Evolutionary conservation across 1,284 basidiomycete genomes (phyloP).

Genomic region (Boletellus deceptivus): DNA sequence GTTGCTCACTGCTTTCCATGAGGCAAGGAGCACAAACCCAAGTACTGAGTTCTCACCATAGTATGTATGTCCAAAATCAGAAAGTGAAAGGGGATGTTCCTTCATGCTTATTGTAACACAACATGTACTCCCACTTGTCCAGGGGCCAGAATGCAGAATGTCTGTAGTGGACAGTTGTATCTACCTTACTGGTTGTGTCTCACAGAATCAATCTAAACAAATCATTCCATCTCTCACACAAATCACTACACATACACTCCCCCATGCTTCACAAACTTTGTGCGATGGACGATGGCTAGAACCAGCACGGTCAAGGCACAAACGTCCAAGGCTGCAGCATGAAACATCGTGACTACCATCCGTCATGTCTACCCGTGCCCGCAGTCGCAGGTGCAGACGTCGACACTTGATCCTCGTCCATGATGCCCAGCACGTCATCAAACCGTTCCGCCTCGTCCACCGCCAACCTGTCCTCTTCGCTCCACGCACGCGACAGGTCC

Average conservation of each 20-base stretch:
- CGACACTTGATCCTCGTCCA: constrained; percentile 57
- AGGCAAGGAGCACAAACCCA: too few species aligned
- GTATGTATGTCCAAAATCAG: too few species aligned
- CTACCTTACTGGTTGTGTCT: too few species aligned
- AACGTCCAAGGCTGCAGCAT: background rate
- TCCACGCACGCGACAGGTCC: constrained; percentile 50
- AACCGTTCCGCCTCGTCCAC: constrained; percentile 67
- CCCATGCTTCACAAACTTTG: background rate
- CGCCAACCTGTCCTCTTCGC: constrained; percentile 42
- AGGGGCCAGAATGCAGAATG: too few species aligned
- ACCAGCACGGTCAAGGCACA: background rate
- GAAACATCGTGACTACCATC: constrained; percentile 8
- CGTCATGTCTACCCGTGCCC: background rate
- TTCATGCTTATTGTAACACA: too few species aligned
- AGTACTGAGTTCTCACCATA: too few species aligned
- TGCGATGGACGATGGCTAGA: background rate
- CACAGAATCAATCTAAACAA: background rate
- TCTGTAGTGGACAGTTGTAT: too few species aligned
- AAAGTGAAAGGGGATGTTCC: too few species aligned
- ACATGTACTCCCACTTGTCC: too few species aligned
- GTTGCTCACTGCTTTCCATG: too few species aligned
- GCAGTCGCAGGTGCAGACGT: constrained; percentile 3
- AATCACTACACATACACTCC: background rate
- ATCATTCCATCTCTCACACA: background rate
- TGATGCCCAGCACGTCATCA: constrained; percentile 59